Base-by-base conservation (phyloP, 1,139 yeast species). In the Geotrichum cucujoidarum region DNA sequence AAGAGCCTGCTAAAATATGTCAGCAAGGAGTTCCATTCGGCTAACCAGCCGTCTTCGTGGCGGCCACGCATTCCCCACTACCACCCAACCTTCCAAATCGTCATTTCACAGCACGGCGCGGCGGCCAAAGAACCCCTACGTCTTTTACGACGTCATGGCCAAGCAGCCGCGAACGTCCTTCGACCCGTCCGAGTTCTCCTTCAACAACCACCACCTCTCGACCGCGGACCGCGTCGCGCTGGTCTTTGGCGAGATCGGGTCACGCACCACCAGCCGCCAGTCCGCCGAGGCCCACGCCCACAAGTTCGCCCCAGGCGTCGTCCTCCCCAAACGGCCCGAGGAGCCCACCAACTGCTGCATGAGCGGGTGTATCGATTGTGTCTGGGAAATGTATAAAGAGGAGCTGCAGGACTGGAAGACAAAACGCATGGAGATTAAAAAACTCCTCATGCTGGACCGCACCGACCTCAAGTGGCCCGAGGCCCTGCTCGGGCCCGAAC, bases 261-360 rank as follows among this genome's bases (percentile, higher is more conserved):
- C 68, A 13, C 61, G 74, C 22, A 65, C 65, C 27, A 62, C 58
- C 31, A 59, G 65, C 20, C 55, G 64, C 8, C 49, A 49, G 21
- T 65, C 57, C 24, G 67, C 68, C 8, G 57, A 55, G 45, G 46
- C 52, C 2, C 53, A 58, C 36, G 60, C 68, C 1, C 56, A 67
- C 27, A 53, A 56, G 4, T 64, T 90, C 5, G 90, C 81, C 0
- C n/a, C n/a, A n/a, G 97, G 97, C 0, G 70, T 90, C 0, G 64
- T 64, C 2, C 95, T 92, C 0, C 96, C 96, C 2, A 78, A 77
- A 16, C 76, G 75, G 60, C 98, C 98, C 1, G 72, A 70, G 4
- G 95, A 88, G 59, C 97, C 97, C 2, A 95, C 89, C 59, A 89
- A 90, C 64, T 92, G 98, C 65, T 92, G 98, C 65, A 89, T 89